Conservation (phyloP, 441 rosid species). For the Eruca vesicaria region DNA sequence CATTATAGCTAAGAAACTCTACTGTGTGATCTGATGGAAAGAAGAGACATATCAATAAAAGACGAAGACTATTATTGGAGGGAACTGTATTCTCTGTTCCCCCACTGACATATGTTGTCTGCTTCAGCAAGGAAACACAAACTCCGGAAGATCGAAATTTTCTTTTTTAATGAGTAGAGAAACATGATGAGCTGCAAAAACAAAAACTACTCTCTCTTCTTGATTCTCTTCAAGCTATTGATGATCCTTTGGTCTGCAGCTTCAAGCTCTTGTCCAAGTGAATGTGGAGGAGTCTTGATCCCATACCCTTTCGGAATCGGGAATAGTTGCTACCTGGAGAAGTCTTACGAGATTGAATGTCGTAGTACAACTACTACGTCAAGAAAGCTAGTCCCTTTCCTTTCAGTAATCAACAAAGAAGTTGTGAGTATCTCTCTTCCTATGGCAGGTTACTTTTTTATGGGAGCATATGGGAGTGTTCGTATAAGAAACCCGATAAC, state of each 20-base stretch:
- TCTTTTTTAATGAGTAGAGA: no score
- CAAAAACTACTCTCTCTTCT: background rate
- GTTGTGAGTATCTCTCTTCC: no score
- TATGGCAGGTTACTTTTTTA: no score
- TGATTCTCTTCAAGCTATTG: background rate
- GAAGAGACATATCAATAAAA: background rate
- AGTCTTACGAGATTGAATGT: constrained; percentile 32
- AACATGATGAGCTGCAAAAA: constrained; percentile 18
- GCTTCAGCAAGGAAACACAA: background rate
- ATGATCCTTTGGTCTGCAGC: background rate
- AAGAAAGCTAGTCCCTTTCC: constrained; percentile 10
- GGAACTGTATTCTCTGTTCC: background rate
- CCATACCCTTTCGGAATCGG: constrained; percentile 41
- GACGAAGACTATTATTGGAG: constrained; percentile 7
- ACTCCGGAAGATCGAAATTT: no score
- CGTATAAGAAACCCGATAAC: no score
- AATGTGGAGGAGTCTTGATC: constrained; percentile 29
- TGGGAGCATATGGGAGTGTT: no score
- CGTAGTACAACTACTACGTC: background rate
- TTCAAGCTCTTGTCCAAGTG: background rate
- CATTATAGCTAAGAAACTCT: background rate
- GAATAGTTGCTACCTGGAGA: constrained; percentile 16
- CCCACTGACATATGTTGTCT: background rate
- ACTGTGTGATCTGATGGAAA: background rate
- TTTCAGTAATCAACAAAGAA: background rate